A percentile compares a stretch with the other conserved stretches of the same genome.
phyloP scores from a whole-genome alignment of 2,329 filamentous ascomycete species.

The Dendryphion nanum region DNA sequence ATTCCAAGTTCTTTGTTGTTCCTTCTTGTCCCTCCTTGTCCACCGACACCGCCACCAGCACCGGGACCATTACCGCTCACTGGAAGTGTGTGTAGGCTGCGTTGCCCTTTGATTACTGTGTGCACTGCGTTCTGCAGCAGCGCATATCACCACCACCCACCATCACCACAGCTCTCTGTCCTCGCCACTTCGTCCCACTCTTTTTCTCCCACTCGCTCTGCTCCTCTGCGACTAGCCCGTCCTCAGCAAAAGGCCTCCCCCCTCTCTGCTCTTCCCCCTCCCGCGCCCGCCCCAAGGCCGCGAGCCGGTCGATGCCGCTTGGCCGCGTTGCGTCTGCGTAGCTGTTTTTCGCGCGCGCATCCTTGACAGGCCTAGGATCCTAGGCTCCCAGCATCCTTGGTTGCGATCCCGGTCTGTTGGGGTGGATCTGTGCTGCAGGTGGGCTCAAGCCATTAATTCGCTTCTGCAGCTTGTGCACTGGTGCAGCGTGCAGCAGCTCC shows the following conservation, averaged over 20 bases:
- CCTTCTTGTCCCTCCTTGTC: not conserved
- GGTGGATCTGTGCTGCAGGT: conserved; percentile 23
- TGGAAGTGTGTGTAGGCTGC: too few species aligned
- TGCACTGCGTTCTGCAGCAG: too few species aligned
- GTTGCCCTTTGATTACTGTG: too few species aligned
- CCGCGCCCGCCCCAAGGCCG: too few species aligned
- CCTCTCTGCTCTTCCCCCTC: too few species aligned
- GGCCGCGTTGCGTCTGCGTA: conserved; percentile 15
- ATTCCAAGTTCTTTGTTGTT: conserved; percentile 13
- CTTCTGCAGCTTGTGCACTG: conserved; percentile 27
- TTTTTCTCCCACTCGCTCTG: conserved; percentile 1
- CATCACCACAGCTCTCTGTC: not conserved
- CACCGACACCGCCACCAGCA: conserved; percentile 1
- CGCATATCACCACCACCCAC: too few species aligned
- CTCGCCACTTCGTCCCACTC: conserved; percentile 1
- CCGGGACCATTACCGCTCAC: not conserved
- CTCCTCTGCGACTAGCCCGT: too few species aligned
- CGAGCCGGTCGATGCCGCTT: conserved; percentile 32
- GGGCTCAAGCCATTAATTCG: conserved; percentile 20
- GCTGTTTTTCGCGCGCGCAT: conserved; percentile 7
- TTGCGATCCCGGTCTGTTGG: conserved; percentile 30
- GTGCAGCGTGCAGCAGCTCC: too few species aligned
- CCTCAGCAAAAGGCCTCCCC: too few species aligned
- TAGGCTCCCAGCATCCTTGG: too few species aligned
- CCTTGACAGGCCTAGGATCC: conserved; percentile 10